Evolutionary conservation across 345 rosid species (phyloP).

Genomic region (Syzygium aromaticum): DNA sequence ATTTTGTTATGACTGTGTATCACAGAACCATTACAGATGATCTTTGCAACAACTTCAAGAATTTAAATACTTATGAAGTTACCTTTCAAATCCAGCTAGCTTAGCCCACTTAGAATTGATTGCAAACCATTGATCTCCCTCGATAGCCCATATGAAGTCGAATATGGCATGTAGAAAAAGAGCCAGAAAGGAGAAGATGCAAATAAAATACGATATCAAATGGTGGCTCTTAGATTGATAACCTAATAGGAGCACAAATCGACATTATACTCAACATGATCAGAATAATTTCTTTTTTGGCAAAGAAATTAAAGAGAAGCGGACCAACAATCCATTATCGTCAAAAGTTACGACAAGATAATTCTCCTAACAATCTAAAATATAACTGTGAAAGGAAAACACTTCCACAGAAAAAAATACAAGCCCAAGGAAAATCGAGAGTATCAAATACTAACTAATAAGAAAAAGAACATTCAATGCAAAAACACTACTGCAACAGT

Average conservation of each 20-base stretch:
- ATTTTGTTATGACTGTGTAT: neutral
- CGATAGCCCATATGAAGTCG: constrained; percentile 23
- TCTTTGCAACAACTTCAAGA: neutral
- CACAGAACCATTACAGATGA: neutral
- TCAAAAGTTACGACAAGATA: neutral
- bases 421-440: neutral
- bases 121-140: constrained; percentile 33
- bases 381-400: neutral
- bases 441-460: neutral
- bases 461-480: neutral
- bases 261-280: neutral
- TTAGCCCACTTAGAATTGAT: constrained; percentile 35
- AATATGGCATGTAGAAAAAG: constrained; percentile 26
- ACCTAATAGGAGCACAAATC: constrained; percentile 9
- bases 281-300: neutral
- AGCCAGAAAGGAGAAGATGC: constrained; percentile 27
- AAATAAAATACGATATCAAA: constrained; percentile 22
- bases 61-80: neutral
- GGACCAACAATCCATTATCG: neutral
- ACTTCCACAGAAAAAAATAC: neutral
- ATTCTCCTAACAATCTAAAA: neutral
- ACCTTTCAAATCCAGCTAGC: constrained; percentile 38
- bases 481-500: neutral
- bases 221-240: constrained; percentile 17
- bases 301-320: neutral